phyloP scores from a whole-genome alignment of 2,329 filamentous ascomycete species.

The Talaromyces sp. region DNA sequence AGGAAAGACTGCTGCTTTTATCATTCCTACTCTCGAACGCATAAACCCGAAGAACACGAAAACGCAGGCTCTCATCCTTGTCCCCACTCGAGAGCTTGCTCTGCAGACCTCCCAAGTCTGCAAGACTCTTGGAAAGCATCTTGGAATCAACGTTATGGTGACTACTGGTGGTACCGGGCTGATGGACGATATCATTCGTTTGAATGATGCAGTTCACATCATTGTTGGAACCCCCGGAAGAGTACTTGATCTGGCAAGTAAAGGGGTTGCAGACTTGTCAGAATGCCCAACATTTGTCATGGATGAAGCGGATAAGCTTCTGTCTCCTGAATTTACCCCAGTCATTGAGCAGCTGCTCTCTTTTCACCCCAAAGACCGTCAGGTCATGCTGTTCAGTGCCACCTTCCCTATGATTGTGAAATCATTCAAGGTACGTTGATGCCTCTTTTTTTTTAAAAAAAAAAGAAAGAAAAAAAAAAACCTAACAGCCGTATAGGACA shows the following conservation, averaged over 20 bases:
- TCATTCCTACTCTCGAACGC: slow-evolving; percentile 89
- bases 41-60: slow-evolving; percentile 97
- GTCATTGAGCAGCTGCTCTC: slow-evolving; percentile 94
- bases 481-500: slow-evolving; percentile 55
- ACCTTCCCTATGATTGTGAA: slow-evolving; percentile 98
- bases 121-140: slow-evolving; percentile 95
- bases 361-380: slow-evolving; percentile 94
- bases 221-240: slow-evolving; percentile 95
- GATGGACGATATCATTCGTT: slow-evolving; percentile 91
- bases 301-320: slow-evolving; percentile 97
- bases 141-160: slow-evolving; percentile 98
- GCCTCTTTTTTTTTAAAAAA: background rate
- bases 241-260: slow-evolving; percentile 93
- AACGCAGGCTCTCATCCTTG: slow-evolving; percentile 92
- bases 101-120: slow-evolving; percentile 99
- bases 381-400: slow-evolving; percentile 99
- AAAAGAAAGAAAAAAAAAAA: background rate
- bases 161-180: slow-evolving; percentile 93
- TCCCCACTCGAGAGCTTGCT: slow-evolving; percentile 93
- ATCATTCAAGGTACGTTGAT: slow-evolving; percentile 65
- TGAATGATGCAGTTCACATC: slow-evolving; percentile 93
- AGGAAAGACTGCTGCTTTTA: slow-evolving; percentile 96
- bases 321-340: slow-evolving; percentile 94
- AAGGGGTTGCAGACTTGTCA: slow-evolving; percentile 92
- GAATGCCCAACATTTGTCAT: slow-evolving; percentile 98